Base-by-base conservation (phyloP, 495 filamentous ascomycete genomes). In the Aspergillus bridgeri region DNA sequence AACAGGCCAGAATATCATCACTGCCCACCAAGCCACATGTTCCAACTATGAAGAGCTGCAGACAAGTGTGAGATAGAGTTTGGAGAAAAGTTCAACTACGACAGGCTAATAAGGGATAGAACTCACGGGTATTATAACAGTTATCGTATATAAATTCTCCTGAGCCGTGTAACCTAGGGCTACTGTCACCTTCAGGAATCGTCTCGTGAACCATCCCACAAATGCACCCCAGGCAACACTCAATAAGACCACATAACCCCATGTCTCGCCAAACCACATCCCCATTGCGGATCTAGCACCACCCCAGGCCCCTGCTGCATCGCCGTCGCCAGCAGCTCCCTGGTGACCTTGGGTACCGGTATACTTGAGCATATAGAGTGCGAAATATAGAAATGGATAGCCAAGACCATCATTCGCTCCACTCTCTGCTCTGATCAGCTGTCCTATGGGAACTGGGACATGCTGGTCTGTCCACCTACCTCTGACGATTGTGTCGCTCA, bases 351-450 rank as follows among this genome's bases (percentile, higher is more conserved):
- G 77, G 61, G 81, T 76, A 2, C 82, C 83, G 3, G 75, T 78
- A 64, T 89, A 93, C 71, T 92, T 89, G 61, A 95, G 83, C 29
- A 96, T 66, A 67, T 92, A 96, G 48, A 98, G 74, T 2, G 87
- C 85, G 49, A 96, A 78, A 74, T 91, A 96, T 21, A 96, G 75
- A 62, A 95, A 96, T 0, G 92, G 92, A 63, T 95, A 95, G 0
- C 92, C 92, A 17, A 98, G 80, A 0, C 92, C 92, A 69, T 96
- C 92, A 69, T 96, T 96, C 3, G 90, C 89, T 2, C 92, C 93
- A 0, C 87, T 90, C 74, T 98, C 92, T 0, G 92, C 91, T 51
- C 92, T 83, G 60, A 96, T 92, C 56, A 96, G 90, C 53, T 85
- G 83, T 76, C 94, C 90, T 60, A 96, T 68, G 15, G 85, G 80